Base-by-base conservation (phyloP, 352 stramenopile species). In the Phytophthora ramorum region DNA sequence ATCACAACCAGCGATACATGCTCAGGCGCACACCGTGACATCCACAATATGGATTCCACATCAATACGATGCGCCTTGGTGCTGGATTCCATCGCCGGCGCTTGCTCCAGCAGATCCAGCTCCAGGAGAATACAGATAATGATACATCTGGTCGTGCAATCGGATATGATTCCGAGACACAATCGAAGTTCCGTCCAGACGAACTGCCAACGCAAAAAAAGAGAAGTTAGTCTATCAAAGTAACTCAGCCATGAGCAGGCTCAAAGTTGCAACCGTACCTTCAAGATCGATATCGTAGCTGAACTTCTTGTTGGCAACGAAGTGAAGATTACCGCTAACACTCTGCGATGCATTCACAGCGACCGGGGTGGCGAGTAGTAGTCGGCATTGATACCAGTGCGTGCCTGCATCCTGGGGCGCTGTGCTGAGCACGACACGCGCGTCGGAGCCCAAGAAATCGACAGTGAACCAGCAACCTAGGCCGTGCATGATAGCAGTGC, bases 391-490 rank as follows among this genome's bases (percentile, higher is more conserved):
- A 68, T 98, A 98, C 88, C 87, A 96, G 63, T 95, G 86, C 32
- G 88, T 95, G 34, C 85, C 86, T 16, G 76, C 69, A 17, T 87
- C 79, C 13, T 91, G 79, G 2, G 85, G 86, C 14, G 76, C 85
- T 12, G 94, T 98, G 62, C 81, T 96, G 13, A 98, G 82, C 46
- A 94, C 82, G 7, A 98, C 81, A 6, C 78, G 75, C 8, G 87
- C 70, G 24, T 83, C 81, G 14, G 82, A 93, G 3, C 97, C 97
- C 38, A 90, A 80, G 65, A 99, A 99, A 71, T 99, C 96, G 24
- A 99, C 91, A 4, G 96, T 99, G 77, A 99, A 99, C 98, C 98
- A 99, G 65, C 97, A 98, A 19, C 96, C 98, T 47, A 99, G 89
- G 5, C 97, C 98, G 74, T 98, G 97, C 60, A 99, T 85, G 40